Base-by-base conservation (phyloP, 108 stramenopile genomes). In the Poteriospumella lacustris region DNA sequence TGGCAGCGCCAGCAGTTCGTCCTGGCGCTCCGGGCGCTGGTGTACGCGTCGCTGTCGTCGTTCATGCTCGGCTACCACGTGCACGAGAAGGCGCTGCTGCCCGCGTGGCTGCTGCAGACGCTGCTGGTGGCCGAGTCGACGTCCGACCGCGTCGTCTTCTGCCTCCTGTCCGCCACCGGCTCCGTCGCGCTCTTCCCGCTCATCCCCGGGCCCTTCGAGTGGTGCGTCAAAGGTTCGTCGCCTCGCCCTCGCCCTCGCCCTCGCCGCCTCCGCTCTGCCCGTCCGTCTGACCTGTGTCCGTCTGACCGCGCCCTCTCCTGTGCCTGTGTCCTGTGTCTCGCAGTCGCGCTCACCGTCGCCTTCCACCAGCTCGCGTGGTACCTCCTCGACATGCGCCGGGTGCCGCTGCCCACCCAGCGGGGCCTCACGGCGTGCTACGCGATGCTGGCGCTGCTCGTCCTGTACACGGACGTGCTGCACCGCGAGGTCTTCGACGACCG, bases 1-100 rank as follows among this genome's bases (percentile, higher is more conserved):
- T 93, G 91, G 68, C 39, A 1, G 72, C 73, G 40, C 41, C 12
- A 42, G 12, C 26, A 34, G 33, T 64, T 64, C 9, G n/a, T n/a
- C n/a, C n/a, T n/a, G 1, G 3, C 39, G 1, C 40, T 0, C 0
- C 75, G 31, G 0, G 1, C 42, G 12, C 1, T 28, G 58, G 69
- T 28, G 43, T 44, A 0, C 69, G 69, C 9, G 36, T 26, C 85
- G 44, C 70, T 82, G 44, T 73, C 78, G 44, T 56, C 80, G 5
- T 85, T 85, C 38, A 31, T 85, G 44, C 31, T 85, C 33, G 87
- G 86, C 40, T 88, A 76, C 68, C 97, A 98, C 82, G 95, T 98
- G 41, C 97, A 98, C 78, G 97, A 98, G 86, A 98, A 98, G 78
- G 94, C 95, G 24, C 89, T 96, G 5, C 82, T 98, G 81, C 91